Conservation (phyloP, 768 basidiomycete genomes). For the Lanmaoa pseudosensibilis region DNA sequence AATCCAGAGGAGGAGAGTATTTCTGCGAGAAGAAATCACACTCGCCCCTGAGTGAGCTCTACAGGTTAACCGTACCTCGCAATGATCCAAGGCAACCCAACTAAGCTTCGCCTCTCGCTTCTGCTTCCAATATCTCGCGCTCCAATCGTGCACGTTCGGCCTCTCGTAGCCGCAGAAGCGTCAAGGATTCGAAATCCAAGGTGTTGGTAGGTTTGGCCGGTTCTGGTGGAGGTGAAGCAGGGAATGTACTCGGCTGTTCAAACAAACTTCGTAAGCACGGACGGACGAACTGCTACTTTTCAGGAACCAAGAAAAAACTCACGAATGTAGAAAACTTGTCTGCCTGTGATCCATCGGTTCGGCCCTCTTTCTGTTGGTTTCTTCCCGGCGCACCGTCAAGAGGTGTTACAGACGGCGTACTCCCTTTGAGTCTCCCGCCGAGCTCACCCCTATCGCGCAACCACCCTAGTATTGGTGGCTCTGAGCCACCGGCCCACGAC, state of each 20-base stretch:
- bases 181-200: conserved; percentile 77
- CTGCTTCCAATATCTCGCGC: conserved; percentile 71
- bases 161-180: conserved; percentile 76
- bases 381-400: conserved; percentile 15
- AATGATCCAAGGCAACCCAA: not conserved
- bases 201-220: conserved; percentile 36
- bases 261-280: conserved; percentile 8
- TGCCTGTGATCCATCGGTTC: conserved; percentile 3
- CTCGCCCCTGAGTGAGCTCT: conserved; percentile 1
- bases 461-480: conserved; percentile 73
- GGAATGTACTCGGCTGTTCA: conserved; percentile 22
- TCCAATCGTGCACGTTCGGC: conserved; percentile 78
- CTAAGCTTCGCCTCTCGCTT: conserved; percentile 39
- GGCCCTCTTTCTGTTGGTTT: not conserved
- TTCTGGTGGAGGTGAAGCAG: conserved; percentile 16
- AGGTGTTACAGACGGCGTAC: conserved; percentile 20
- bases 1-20: no score
- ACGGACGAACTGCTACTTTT: not conserved
- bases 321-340: conserved; percentile 48
- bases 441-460: conserved; percentile 70
- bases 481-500: conserved; percentile 67
- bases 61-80: conserved; percentile 16
- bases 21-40: conserved; percentile 2
- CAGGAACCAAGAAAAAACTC: not conserved
- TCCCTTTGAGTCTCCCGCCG: conserved; percentile 26